Percentiles rank a stretch among this genome's conserved stretches.
These are phyloP conservation scores for Nigrospora osmanthi DNA, from an alignment of 2,329 filamentous ascomycete species.

Conservation along the genomic window DNA sequence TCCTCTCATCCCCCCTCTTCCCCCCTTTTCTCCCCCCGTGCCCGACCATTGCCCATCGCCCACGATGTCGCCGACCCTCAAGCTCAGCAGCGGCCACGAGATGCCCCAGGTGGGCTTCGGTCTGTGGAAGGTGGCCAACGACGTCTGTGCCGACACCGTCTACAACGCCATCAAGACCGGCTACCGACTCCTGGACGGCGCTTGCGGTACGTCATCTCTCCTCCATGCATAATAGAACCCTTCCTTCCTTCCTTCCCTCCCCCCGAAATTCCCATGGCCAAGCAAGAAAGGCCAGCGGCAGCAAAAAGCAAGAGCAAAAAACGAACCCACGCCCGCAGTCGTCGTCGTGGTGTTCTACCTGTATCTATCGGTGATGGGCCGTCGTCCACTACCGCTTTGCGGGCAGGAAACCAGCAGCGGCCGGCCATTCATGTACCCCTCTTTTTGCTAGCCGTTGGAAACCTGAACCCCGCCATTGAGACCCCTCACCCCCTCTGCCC, in stretches of 20 bases:
- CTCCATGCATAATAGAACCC: no score
- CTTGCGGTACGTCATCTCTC: slow-evolving; percentile 39
- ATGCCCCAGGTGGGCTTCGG: slow-evolving; percentile 74
- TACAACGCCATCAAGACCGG: slow-evolving; percentile 66
- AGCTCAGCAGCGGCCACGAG: slow-evolving; percentile 56
- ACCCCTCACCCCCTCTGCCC: no score
- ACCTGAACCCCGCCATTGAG: slow-evolving; percentile 1
- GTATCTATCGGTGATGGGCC: no score
- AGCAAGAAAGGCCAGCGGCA: no score
- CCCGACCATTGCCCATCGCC: neutral
- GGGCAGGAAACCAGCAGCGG: no score
- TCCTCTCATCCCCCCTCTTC: neutral
- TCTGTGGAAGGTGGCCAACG: slow-evolving; percentile 77
- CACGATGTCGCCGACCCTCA: slow-evolving; percentile 37
- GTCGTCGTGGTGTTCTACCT: no score
- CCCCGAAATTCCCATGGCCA: no score
- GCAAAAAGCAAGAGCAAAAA: no score
- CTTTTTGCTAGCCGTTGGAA: neutral
- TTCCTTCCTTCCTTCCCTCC: no score
- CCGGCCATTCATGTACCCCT: neutral
- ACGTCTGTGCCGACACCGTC: slow-evolving; percentile 64
- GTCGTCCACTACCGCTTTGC: no score
- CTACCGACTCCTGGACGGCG: slow-evolving; percentile 54
- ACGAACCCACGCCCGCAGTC: no score
- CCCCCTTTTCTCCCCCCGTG: neutral